phyloP scores from a whole-genome alignment of 2,329 filamentous ascomycete species.

The Aspergillus terreus region DNA sequence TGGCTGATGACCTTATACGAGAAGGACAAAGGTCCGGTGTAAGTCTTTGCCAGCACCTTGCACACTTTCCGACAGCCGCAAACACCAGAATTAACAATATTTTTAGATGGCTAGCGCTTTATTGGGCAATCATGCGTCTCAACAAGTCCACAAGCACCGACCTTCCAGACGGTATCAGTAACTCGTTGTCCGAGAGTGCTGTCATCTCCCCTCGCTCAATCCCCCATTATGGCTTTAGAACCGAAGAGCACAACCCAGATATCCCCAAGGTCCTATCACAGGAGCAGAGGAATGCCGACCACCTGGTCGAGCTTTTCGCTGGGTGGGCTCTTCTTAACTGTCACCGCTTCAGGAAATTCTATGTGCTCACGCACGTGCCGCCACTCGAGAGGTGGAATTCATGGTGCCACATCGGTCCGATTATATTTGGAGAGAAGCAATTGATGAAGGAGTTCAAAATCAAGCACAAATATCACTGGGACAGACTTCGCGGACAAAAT shows the following conservation, averaged over 20 bases:
- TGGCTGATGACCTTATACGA: conserved; percentile 26
- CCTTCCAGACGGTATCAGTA: conserved; percentile 19
- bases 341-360: conserved; percentile 29
- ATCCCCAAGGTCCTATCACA: conserved; percentile 25
- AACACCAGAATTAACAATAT: background rate
- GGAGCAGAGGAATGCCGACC: conserved; percentile 30
- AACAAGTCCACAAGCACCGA: conserved; percentile 2
- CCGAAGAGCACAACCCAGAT: conserved; percentile 17
- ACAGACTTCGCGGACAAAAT: conserved; percentile 2
- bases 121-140: conserved; percentile 23
- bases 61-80: background rate
- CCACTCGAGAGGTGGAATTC: conserved; percentile 24
- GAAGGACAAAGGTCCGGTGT: conserved; percentile 18
- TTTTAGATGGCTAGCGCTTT: conserved; percentile 25
- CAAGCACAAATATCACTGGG: conserved; percentile 12
- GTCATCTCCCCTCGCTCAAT: conserved; percentile 28
- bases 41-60: conserved; percentile 4
- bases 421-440: conserved; percentile 5
- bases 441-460: conserved; percentile 13
- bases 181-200: conserved; percentile 21
- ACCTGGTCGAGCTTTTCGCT: conserved; percentile 37
- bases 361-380: conserved; percentile 23
- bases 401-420: conserved; percentile 26
- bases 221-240: conserved; percentile 26
- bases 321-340: conserved; percentile 33